Percentiles rank a stretch among this genome's conserved stretches.
Conservation (phyloP, 768 basidiomycete genomes). For the Gymnopilus dilepis region DNA sequence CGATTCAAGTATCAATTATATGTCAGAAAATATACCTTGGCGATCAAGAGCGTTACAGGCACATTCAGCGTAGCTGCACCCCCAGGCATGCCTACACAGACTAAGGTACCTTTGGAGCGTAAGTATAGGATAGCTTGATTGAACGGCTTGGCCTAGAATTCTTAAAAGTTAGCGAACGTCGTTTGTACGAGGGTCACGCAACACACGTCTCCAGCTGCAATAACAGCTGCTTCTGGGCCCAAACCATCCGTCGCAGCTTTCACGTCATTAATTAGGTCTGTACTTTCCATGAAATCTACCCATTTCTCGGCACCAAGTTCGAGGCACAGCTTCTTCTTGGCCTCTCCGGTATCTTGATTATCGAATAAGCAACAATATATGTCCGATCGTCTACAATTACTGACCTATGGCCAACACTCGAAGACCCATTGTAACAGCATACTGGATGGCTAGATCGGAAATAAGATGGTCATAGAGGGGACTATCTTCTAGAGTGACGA, state of each 20-base stretch:
- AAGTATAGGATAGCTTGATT: slow-evolving; percentile 72
- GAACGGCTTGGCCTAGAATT: slow-evolving; percentile 39
- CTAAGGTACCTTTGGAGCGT: slow-evolving; percentile 68
- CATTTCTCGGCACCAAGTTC: slow-evolving; percentile 65
- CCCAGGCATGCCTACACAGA: slow-evolving; percentile 70
- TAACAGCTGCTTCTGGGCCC: slow-evolving; percentile 73
- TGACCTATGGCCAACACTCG: slow-evolving; percentile 61
- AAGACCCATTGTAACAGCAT: slow-evolving; percentile 76
- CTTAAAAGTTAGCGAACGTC: background rate
- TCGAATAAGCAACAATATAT: background rate
- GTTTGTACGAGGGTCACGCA: background rate
- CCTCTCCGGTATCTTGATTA: slow-evolving; percentile 78
- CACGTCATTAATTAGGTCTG: slow-evolving; percentile 66
- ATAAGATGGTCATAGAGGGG: too few species aligned
- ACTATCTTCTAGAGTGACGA: background rate
- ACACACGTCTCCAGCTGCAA: slow-evolving; percentile 58
- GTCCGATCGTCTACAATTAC: background rate
- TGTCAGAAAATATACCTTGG: slow-evolving; percentile 34
- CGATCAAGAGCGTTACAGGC: slow-evolving; percentile 48
- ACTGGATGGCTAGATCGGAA: slow-evolving; percentile 83
- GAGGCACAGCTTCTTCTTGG: slow-evolving; percentile 65
- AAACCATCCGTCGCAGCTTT: slow-evolving; percentile 62
- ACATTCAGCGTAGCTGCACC: slow-evolving; percentile 55
- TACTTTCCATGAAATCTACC: slow-evolving; percentile 75
- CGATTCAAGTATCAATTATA: background rate